Evolutionary conservation across 164 flowering plant genomes (phyloP), one percentile per base, ranked within the genome.

Genomic region (Vitis rotundifolia): DNA sequence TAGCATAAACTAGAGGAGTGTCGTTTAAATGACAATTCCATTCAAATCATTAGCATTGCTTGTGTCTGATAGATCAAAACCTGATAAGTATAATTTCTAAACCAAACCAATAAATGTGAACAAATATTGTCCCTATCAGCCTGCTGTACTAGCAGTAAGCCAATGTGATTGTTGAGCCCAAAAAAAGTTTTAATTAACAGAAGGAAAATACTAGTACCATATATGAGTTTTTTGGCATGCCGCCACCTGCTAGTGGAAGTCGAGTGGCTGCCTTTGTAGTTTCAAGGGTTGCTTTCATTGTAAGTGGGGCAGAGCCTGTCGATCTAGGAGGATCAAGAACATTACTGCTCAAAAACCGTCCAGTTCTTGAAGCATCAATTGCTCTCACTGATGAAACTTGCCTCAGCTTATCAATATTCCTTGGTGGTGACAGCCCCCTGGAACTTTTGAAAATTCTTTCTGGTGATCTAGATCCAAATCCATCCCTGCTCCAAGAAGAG

Each of bases 401-500:
- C 44, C 51, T 69, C 57, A 72, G 14, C 16, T 59, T 64, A 70
- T 31, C 68, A n/a, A 58, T 50, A 71, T 26, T 62, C 71, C 74
- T 79, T 31, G 77, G 71, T 44, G 84, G 71, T 31, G 80, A 77
- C 6, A 69, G 7, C 8, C 56, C 72, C 31, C 66, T 64, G 47
- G 68, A 76, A 63, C 26, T 50, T 26, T 31, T 66, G 14, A 53
- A 22, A 22, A 29, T 22, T 63, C 76, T 71, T 49, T 71, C 75
- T 9, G 81, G 81, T 50, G 82, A 77, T 66, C 77, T 73, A 60
- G 60, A 28, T 69, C 75, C 74, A 13, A 59, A 52, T 59, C 76
- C 70, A 64, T 68, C 63, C 52, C 67, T 8, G 11, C 60, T 11
- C 31, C 19, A 61, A 16, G 73, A 67, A 28, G 77, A 53, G 65